Conservation (phyloP, 352 stramenopile species). For the Blastocystis sp. region DNA sequence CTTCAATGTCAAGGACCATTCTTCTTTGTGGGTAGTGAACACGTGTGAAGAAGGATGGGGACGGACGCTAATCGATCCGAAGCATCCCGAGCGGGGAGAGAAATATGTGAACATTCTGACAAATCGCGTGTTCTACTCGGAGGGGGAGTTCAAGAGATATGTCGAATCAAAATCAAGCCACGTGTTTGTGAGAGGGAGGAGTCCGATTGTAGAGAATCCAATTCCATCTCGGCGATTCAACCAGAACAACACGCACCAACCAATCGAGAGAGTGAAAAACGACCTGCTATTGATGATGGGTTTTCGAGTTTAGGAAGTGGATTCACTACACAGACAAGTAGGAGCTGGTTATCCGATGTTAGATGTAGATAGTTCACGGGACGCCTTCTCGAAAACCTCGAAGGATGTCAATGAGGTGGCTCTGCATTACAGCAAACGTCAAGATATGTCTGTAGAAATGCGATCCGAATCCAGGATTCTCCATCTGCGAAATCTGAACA, state of each 20-base stretch:
- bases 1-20: background rate
- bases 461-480: slow-evolving; percentile 6
- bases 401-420: background rate
- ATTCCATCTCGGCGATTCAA: no score
- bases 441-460: slow-evolving; percentile 7
- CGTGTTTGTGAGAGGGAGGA: no score
- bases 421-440: background rate
- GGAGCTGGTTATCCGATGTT: background rate
- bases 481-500: slow-evolving; percentile 50
- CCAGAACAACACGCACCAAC: no score
- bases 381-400: background rate
- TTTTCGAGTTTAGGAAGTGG: background rate
- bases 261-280: no score
- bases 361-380: background rate
- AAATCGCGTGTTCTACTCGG: slow-evolving; percentile 22
- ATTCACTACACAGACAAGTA: background rate
- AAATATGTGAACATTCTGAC: slow-evolving; percentile 31
- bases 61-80: background rate
- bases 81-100: background rate
- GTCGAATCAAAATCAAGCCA: background rate
- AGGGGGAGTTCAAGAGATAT: background rate
- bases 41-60: background rate
- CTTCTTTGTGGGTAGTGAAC: slow-evolving; percentile 13
- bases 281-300: no score
- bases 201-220: no score